These are phyloP conservation scores for Exophiala phaeomuriformis DNA, from an alignment of 2,329 filamentous ascomycete species.

Conservation along the genomic window DNA sequence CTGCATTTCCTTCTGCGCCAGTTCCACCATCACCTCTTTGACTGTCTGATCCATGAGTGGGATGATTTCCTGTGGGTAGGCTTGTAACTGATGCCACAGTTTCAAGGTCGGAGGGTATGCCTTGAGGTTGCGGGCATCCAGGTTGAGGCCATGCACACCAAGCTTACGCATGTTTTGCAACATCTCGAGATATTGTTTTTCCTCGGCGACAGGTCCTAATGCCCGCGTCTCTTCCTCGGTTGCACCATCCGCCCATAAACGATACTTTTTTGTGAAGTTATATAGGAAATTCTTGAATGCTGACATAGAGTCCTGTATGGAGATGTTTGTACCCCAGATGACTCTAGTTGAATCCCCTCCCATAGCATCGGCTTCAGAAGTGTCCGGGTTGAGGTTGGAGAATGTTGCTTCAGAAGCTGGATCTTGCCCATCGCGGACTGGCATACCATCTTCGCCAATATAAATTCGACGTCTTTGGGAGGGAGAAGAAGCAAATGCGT, in stretches of 20 bases:
- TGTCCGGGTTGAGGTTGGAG: slow-evolving; percentile 67
- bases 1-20: slow-evolving; percentile 72
- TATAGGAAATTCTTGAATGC: slow-evolving; percentile 86
- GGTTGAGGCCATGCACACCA: slow-evolving; percentile 73
- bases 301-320: slow-evolving; percentile 78
- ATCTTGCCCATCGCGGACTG: slow-evolving; percentile 43
- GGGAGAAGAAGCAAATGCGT: slow-evolving; percentile 53
- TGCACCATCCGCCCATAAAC: slow-evolving; percentile 81
- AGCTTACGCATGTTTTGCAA: slow-evolving; percentile 87
- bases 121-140: slow-evolving; percentile 84
- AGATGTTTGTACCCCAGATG: slow-evolving; percentile 97
- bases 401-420: slow-evolving; percentile 56
- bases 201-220: slow-evolving; percentile 61
- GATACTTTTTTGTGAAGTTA: slow-evolving; percentile 90
- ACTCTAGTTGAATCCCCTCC: slow-evolving; percentile 74
- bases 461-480: slow-evolving; percentile 53
- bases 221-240: slow-evolving; percentile 65
- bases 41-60: slow-evolving; percentile 92
- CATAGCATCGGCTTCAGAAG: slow-evolving; percentile 82
- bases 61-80: slow-evolving; percentile 92
- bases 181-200: slow-evolving; percentile 75
- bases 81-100: slow-evolving; percentile 89
- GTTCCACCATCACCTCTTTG: slow-evolving; percentile 86
- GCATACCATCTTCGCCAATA: slow-evolving; percentile 57
- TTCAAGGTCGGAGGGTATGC: slow-evolving; percentile 88